These are phyloP conservation scores for Seminavis robusta DNA, from an alignment of 108 stramenopile genomes.

Conservation along the genomic window DNA sequence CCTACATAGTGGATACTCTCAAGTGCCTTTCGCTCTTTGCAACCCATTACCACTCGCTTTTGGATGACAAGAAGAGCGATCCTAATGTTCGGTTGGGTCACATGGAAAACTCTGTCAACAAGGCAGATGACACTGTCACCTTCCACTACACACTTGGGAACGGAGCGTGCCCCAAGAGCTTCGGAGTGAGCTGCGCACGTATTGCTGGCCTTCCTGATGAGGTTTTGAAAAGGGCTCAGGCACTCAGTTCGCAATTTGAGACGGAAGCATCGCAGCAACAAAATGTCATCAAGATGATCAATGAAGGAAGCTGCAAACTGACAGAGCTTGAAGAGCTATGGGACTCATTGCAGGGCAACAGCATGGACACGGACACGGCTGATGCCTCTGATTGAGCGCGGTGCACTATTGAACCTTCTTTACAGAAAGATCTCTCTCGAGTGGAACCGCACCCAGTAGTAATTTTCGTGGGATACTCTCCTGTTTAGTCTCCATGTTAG, in stretches of 20 bases:
- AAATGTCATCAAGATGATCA: too few relatives aligned
- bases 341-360: too few relatives aligned
- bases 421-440: too few relatives aligned
- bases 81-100: slow-evolving; percentile 89
- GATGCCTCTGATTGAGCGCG: too few relatives aligned
- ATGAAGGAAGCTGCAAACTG: too few relatives aligned
- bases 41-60: slow-evolving; percentile 97
- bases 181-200: slow-evolving; percentile 99
- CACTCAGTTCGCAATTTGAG: slow-evolving; percentile 75
- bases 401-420: too few relatives aligned
- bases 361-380: too few relatives aligned
- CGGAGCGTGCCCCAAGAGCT: slow-evolving; percentile 94
- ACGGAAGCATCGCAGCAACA: slow-evolving; percentile 44
- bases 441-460: too few relatives aligned
- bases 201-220: slow-evolving; percentile 95
- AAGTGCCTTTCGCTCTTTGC: slow-evolving; percentile 94
- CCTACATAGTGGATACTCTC: slow-evolving; percentile 87
- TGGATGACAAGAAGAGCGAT: slow-evolving; percentile 91
- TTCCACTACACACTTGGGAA: slow-evolving; percentile 96
- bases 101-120: slow-evolving; percentile 97
- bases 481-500: too few relatives aligned
- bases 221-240: slow-evolving; percentile 81
- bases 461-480: too few relatives aligned
- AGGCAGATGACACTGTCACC: slow-evolving; percentile 77
- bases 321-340: too few relatives aligned